Base-by-base conservation (phyloP, 2,329 filamentous ascomycete genomes). In the Aspergillus nomiae region DNA sequence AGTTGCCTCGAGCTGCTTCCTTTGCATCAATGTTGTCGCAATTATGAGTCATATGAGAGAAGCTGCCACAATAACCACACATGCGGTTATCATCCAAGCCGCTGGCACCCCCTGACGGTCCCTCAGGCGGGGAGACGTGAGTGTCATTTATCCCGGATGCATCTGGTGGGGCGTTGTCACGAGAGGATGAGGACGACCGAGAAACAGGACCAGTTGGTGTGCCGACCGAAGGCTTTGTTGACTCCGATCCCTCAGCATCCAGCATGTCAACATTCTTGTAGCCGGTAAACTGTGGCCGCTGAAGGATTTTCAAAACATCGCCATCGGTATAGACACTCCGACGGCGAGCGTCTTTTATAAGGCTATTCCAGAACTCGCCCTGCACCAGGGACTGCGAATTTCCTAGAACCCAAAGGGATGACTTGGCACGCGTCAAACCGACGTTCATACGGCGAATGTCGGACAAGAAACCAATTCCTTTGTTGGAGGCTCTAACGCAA, bases 401-500 rank as follows among this genome's bases (percentile, higher is more conserved):
- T 69, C 95, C 95, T 30, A 99, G 85, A 62, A 99, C 94, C 92
- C 94, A 99, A 11, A 99, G 85, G 38, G 94, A 97, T 11, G 92
- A 97, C 78, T 97, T 97, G 6, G 95, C 96, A 83, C 95, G 90
- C 26, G 95, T 99, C 64, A 99, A 84, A 81, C 95, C 95, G 73
- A 99, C 95, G 78, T 99, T 99, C 96, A 99, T 98, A 84, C 95
- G 94, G 63, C 95, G 89, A 74, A 99, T 97, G 76, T 99, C 95
- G 60, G 92, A 91, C 86, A 99, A 90, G 87, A 99, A 99, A 84
- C 95, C 95, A 73, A 99, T 97, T 72, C 94, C 93, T 9, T 90
- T 91, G n/a, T 92, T 87, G 34, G 91, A 94, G 26, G 95, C 94
- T 81, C 95, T 90, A 65, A 99, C 95, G 77, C 96, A 99, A 46